A percentile compares a stretch with the other conserved stretches of the same genome.
These are phyloP conservation scores for Solanum rostratum DNA, from an alignment of 257 asterid genomes.

Conservation along the genomic window DNA sequence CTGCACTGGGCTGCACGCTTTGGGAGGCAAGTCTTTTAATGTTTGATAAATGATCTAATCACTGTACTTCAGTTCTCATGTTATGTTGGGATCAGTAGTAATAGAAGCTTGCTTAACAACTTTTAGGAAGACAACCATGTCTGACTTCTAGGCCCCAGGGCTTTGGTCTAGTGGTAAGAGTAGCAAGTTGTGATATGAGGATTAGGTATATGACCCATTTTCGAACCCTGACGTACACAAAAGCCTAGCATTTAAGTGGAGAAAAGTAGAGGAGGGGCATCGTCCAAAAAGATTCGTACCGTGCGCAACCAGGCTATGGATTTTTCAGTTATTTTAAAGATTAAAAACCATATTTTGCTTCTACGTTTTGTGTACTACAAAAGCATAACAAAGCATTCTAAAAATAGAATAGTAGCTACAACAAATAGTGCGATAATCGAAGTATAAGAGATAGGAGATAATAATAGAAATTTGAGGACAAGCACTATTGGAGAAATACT, in stretches of 20 bases:
- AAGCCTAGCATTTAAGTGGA: neutral
- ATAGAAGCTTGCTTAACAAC: neutral
- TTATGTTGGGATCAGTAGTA: neutral
- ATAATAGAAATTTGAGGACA: neutral
- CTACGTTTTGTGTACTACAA: neutral
- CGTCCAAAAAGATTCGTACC: neutral
- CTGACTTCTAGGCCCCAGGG: neutral
- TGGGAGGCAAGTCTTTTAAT: constrained; percentile 43
- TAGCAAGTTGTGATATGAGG: neutral
- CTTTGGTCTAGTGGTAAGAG: neutral
- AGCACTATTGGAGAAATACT: neutral
- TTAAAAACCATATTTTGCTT: neutral
- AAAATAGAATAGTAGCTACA: neutral
- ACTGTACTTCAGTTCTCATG: neutral
- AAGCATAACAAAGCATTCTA: neutral
- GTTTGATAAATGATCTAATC: neutral
- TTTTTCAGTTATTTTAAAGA: neutral
- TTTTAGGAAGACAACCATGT: neutral
- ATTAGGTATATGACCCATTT: neutral
- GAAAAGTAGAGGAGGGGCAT: neutral
- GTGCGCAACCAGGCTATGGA: neutral
- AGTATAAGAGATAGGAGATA: neutral
- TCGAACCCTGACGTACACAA: neutral
- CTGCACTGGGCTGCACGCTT: constrained; percentile 83
- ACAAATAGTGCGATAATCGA: neutral